Evolutionary conservation across 2,329 filamentous ascomycete species (phyloP).

Genomic region (Cucurbitaria berberidis): DNA sequence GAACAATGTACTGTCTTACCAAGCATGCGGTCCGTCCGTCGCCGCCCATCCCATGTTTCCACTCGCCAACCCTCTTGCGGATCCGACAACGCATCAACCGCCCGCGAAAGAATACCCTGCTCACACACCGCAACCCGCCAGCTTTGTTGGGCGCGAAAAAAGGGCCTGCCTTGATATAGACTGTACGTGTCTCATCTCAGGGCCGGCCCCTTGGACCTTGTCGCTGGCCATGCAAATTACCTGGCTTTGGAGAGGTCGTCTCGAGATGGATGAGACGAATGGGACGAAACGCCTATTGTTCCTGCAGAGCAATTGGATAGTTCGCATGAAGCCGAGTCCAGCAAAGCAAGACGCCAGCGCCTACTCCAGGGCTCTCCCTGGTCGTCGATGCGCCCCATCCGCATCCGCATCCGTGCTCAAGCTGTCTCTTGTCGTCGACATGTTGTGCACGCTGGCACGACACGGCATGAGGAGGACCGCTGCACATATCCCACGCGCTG

Average conservation of each 20-base stretch:
- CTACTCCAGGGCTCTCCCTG: too few species aligned
- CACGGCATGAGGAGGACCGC: slow-evolving; percentile 3
- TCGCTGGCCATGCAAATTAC: not conserved
- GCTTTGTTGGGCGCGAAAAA: not conserved
- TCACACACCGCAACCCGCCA: slow-evolving; percentile 17
- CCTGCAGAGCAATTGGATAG: slow-evolving; percentile 23
- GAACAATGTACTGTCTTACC: not conserved
- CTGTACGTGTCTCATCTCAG: too few species aligned
- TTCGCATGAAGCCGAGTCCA: slow-evolving; percentile 29
- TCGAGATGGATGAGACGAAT: slow-evolving; percentile 20
- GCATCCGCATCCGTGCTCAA: slow-evolving; percentile 10
- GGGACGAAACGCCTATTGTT: slow-evolving; percentile 28
- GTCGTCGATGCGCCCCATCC: not conserved
- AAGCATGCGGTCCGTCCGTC: not conserved
- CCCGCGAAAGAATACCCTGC: slow-evolving; percentile 9
- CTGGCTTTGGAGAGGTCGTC: slow-evolving; percentile 25
- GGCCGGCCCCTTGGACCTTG: not conserved
- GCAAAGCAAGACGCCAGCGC: not conserved
- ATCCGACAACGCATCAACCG: slow-evolving; percentile 11
- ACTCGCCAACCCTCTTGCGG: not conserved
- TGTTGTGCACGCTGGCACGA: slow-evolving; percentile 23
- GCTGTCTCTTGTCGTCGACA: slow-evolving; percentile 4
- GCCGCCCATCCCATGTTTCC: not conserved
- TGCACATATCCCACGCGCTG: slow-evolving; percentile 4
- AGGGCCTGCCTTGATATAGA: not conserved